A percentile compares a stretch with the other conserved stretches of the same genome.
These are phyloP conservation scores for Paramecium caudatum DNA, from an alignment of 73 alveolate genomes.

Conservation along the genomic window DNA sequence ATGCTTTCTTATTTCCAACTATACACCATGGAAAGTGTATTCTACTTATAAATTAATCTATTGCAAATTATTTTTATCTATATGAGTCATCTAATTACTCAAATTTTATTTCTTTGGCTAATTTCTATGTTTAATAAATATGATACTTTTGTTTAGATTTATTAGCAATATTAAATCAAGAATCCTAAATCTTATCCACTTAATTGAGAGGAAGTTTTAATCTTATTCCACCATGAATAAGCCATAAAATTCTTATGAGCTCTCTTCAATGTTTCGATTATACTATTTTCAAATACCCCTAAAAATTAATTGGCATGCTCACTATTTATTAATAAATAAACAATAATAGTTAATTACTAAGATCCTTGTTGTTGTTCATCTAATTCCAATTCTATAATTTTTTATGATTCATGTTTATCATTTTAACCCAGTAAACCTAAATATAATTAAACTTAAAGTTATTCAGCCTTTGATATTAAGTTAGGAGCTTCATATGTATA, in stretches of 20 bases:
- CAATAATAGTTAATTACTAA: not conserved
- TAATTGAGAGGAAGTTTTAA: not conserved
- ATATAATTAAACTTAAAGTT: not conserved
- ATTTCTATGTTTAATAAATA: not conserved
- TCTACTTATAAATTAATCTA: not conserved
- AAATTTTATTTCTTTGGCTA: conserved; percentile 2
- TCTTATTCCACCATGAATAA: conserved; percentile 21
- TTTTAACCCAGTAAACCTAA: not conserved
- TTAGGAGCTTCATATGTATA: not conserved
- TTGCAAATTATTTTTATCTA: not conserved
- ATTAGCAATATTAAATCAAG: conserved; percentile 11
- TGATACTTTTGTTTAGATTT: not conserved
- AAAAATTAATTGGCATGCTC: not conserved
- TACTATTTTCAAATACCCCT: not conserved
- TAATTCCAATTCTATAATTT: conserved; percentile 12
- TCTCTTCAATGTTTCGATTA: not conserved
- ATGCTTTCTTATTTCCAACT: not conserved
- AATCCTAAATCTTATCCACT: conserved; percentile 2
- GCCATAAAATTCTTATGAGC: conserved; percentile 41
- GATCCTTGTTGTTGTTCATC: conserved; percentile 43
- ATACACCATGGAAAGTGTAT: not conserved
- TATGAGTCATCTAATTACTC: conserved; percentile 13
- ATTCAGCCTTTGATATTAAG: not conserved
- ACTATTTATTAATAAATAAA: not conserved
- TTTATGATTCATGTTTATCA: not conserved